phyloP scores from a whole-genome alignment of 768 basidiomycete species.

The Coprinopsis strossmayeri region DNA sequence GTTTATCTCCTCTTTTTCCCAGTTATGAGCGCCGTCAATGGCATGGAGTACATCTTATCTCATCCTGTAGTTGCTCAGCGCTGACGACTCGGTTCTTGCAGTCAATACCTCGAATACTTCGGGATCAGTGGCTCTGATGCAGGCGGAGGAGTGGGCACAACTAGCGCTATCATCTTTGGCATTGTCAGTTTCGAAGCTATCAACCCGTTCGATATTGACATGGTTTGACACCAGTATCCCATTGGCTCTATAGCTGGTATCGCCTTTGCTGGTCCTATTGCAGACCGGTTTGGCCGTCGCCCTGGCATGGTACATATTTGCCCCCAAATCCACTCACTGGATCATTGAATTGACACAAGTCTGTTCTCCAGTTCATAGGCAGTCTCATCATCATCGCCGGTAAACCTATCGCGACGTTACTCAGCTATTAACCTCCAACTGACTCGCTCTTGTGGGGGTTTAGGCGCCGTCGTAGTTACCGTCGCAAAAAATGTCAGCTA shows the following conservation, averaged over 20 bases:
- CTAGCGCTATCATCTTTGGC: slow-evolving; percentile 38
- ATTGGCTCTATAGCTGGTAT: slow-evolving; percentile 37
- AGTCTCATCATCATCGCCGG: slow-evolving; percentile 34
- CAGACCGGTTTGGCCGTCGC: slow-evolving; percentile 36
- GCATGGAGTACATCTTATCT: slow-evolving; percentile 31
- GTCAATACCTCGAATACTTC: slow-evolving; percentile 36
- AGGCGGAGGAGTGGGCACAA: slow-evolving; percentile 37
- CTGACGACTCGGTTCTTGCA: slow-evolving; percentile 11
- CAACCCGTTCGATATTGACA: no score
- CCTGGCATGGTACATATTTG: slow-evolving; percentile 32
- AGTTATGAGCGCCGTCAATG: slow-evolving; percentile 44
- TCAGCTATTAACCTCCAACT: no score
- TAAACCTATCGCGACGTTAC: no score
- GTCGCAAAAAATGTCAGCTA: slow-evolving; percentile 36
- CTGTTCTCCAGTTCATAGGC: slow-evolving; percentile 26
- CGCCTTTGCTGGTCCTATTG: slow-evolving; percentile 32
- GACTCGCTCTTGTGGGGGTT: slow-evolving; percentile 20
- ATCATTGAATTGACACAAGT: neutral
- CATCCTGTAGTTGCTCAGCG: neutral
- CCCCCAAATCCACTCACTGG: neutral
- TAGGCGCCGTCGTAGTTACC: slow-evolving; percentile 40
- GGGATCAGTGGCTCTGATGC: slow-evolving; percentile 30
- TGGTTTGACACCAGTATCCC: slow-evolving; percentile 26
- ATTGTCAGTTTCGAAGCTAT: slow-evolving; percentile 22
- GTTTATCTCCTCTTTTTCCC: neutral